Evolutionary conservation across 306 rosid genomes (phyloP).

Genomic region (Purshia tridentata): DNA sequence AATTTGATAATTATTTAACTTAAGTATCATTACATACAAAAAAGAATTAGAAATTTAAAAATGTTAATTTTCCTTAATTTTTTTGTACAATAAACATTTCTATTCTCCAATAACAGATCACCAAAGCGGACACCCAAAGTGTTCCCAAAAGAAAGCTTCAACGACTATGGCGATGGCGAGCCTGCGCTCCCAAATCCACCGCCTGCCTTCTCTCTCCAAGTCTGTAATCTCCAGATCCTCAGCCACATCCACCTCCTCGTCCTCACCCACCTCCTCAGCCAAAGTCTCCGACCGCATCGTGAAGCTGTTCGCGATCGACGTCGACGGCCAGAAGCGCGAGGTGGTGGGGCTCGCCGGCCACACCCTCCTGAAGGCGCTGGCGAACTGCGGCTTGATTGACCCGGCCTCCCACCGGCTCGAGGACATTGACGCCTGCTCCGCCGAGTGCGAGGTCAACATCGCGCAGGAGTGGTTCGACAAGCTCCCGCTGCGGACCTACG

Average conservation of each 20-base stretch:
- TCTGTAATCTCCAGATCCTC: constrained; percentile 54
- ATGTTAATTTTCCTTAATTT: not conserved
- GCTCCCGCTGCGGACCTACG: constrained; percentile 81
- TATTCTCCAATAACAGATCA: too few species aligned
- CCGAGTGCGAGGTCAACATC: constrained; percentile 89
- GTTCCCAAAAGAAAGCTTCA: not conserved
- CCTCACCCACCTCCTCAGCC: constrained; percentile 29
- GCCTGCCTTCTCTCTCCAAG: constrained; percentile 53
- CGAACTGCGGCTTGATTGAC: constrained; percentile 71
- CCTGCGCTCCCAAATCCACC: constrained; percentile 48
- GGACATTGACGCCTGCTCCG: constrained; percentile 89
- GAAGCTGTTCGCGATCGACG: constrained; percentile 71
- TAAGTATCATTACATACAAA: too few species aligned
- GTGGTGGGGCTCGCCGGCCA: constrained; percentile 80
- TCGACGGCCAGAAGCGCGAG: constrained; percentile 63
- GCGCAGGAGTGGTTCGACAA: constrained; percentile 91
- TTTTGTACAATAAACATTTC: not conserved
- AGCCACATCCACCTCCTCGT: constrained; percentile 31
- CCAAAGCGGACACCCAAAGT: not conserved
- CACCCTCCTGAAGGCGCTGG: constrained; percentile 70
- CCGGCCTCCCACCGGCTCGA: constrained; percentile 90
- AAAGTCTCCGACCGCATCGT: constrained; percentile 87
- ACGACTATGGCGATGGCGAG: constrained; percentile 63
- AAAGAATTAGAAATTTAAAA: too few species aligned
- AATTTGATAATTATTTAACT: too few species aligned